Conservation (phyloP, 2,329 filamentous ascomycete species). For the Berkeleyomyces basicola region DNA sequence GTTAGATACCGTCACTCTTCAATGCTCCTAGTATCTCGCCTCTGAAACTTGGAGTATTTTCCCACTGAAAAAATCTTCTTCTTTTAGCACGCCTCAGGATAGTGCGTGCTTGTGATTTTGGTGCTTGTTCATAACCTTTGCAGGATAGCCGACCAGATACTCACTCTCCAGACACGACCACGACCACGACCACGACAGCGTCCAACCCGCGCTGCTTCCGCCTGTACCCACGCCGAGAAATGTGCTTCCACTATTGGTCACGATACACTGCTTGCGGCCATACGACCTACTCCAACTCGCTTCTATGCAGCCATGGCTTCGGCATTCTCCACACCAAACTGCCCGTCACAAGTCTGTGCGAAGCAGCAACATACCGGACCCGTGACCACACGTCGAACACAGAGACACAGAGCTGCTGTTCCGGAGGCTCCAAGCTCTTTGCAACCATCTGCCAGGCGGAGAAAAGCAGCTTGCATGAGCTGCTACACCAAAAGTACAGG, state of each 20-base stretch:
- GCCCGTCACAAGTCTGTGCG: not conserved
- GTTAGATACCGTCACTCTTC: too few species aligned
- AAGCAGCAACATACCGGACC: not conserved
- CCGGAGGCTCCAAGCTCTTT: not conserved
- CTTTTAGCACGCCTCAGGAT: too few species aligned
- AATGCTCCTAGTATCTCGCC: too few species aligned
- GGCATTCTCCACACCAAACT: not conserved
- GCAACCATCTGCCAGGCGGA: not conserved
- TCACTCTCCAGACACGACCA: not conserved
- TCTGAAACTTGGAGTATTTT: too few species aligned
- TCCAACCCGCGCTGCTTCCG: not conserved
- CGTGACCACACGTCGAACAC: not conserved
- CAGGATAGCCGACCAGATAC: too few species aligned
- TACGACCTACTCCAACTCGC: not conserved
- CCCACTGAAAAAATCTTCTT: too few species aligned
- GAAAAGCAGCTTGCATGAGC: constrained; percentile 23
- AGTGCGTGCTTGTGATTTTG: too few species aligned
- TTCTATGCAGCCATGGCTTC: not conserved
- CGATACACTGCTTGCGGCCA: not conserved
- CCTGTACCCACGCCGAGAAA: not conserved
- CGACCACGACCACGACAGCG: not conserved
- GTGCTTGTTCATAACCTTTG: too few species aligned
- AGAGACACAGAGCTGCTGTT: not conserved
- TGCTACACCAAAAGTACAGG: constrained; percentile 25
- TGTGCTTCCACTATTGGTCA: constrained; percentile 5